Evolutionary conservation across 768 basidiomycete genomes (phyloP).

Genomic region (Macrolepiota albuminosa): DNA sequence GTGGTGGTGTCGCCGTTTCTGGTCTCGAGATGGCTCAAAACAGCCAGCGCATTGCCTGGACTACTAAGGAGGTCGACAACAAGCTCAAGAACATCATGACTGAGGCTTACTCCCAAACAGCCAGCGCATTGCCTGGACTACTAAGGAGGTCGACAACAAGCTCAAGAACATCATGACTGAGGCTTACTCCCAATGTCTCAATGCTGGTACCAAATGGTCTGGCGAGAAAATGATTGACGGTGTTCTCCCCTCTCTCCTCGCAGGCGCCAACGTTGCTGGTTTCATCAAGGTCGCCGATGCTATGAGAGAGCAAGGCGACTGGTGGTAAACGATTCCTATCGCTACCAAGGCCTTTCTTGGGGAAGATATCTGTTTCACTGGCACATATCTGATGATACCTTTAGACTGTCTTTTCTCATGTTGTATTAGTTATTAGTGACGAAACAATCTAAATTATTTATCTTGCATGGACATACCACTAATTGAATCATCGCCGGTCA

Average conservation of each 20-base stretch:
- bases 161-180: slow-evolving; percentile 68
- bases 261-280: slow-evolving; percentile 71
- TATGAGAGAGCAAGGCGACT: slow-evolving; percentile 71
- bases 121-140: slow-evolving; percentile 57
- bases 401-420: background rate
- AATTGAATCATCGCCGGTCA: background rate
- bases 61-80: slow-evolving; percentile 55
- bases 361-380: background rate
- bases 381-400: background rate
- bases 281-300: slow-evolving; percentile 70
- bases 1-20: slow-evolving; percentile 74
- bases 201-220: slow-evolving; percentile 53
- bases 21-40: slow-evolving; percentile 82
- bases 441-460: background rate
- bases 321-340: slow-evolving; percentile 51
- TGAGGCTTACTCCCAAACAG: slow-evolving; percentile 63
- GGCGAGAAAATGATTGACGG: slow-evolving; percentile 36
- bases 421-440: background rate
- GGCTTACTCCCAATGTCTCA: slow-evolving; percentile 53
- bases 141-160: slow-evolving; percentile 61
- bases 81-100: slow-evolving; percentile 72
- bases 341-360: too few species aligned
- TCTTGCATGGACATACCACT: background rate
- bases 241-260: slow-evolving; percentile 47
- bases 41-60: slow-evolving; percentile 62